Evolutionary conservation across 805 yeast genomes (phyloP).

Genomic region (Teunomyces aglyptinius): DNA sequence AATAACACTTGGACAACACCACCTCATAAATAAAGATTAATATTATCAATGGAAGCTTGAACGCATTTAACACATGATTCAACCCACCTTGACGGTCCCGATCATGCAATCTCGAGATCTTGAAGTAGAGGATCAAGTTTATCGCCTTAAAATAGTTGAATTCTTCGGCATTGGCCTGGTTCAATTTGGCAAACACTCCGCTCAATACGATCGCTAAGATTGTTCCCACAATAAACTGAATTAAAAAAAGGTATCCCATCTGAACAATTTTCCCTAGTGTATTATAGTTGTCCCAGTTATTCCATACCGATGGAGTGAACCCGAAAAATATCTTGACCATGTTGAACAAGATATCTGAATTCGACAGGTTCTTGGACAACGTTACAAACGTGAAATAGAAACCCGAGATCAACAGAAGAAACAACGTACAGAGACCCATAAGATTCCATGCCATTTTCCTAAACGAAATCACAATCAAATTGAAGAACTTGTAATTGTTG

Average conservation of each 20-base stretch:
- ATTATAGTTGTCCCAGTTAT: conserved; percentile 50
- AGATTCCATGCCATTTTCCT: conserved; percentile 52
- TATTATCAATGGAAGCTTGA: conserved; percentile 36
- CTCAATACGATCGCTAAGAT: conserved; percentile 55
- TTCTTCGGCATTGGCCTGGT: conserved; percentile 32
- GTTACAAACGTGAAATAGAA: conserved; percentile 55
- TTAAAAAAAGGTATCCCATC: conserved; percentile 50
- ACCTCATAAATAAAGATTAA: conserved; percentile 34
- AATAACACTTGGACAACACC: conserved; percentile 19
- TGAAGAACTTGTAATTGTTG: conserved; percentile 51
- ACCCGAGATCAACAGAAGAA: conserved; percentile 51
- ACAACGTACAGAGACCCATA: conserved; percentile 46
- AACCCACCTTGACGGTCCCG: conserved; percentile 5
- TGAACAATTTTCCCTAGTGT: conserved; percentile 46
- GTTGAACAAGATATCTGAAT: conserved; percentile 48
- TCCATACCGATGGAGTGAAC: conserved; percentile 61
- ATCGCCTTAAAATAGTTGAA: conserved; percentile 40
- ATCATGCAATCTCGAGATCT: conserved; percentile 24
- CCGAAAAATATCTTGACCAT: conserved; percentile 55
- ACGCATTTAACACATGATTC: conserved; percentile 19
- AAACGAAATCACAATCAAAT: conserved; percentile 50
- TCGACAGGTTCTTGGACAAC: conserved; percentile 42
- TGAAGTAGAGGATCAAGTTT: conserved; percentile 37
- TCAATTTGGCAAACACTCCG: conserved; percentile 36
- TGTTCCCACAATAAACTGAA: conserved; percentile 54